Conservation (phyloP, 305 asterid species). For the Petunia hybrid region DNA sequence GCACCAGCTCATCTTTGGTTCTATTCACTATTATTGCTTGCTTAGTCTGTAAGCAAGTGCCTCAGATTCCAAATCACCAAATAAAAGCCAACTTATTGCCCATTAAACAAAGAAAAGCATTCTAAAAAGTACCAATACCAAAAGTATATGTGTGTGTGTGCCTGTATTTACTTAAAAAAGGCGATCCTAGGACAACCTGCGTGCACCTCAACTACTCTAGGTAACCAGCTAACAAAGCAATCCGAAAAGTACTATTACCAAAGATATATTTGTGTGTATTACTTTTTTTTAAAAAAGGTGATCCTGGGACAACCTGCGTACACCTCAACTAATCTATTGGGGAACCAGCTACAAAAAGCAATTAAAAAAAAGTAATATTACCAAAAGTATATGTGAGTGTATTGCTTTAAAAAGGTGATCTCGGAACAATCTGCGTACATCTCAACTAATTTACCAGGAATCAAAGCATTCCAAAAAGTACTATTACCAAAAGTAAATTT, state of each 20-base stretch:
- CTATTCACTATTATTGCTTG: conserved; percentile 47
- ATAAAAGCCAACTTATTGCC: conserved; percentile 43
- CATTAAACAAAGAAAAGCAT: conserved; percentile 38
- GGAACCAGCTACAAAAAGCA: conserved; percentile 37
- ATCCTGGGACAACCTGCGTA: conserved; percentile 32
- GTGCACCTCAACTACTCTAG: conserved; percentile 17
- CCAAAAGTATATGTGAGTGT: too few relatives aligned
- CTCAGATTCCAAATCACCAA: conserved; percentile 56
- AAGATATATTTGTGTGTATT: too few relatives aligned
- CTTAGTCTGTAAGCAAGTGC: conserved; percentile 65
- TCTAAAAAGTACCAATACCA: conserved; percentile 31
- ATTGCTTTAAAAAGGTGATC: conserved; percentile 22
- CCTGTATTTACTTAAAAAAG: too few relatives aligned
- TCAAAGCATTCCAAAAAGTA: conserved; percentile 29
- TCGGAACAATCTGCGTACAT: too few relatives aligned
- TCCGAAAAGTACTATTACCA: conserved; percentile 37
- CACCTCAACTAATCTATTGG: conserved; percentile 17
- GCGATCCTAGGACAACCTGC: conserved; percentile 32
- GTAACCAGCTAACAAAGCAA: conserved; percentile 36
- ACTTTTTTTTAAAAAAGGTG: too few relatives aligned
- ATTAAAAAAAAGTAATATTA: conserved; percentile 34
- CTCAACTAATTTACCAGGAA: too few relatives aligned
- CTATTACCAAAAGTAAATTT: conserved; percentile 43
- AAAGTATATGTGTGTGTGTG: too few relatives aligned
- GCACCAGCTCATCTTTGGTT: conserved; percentile 35